A percentile compares a stretch with the other conserved stretches of the same genome.
Conservation (phyloP, 148 eudicot genomes). For the Beta vulgaris region DNA sequence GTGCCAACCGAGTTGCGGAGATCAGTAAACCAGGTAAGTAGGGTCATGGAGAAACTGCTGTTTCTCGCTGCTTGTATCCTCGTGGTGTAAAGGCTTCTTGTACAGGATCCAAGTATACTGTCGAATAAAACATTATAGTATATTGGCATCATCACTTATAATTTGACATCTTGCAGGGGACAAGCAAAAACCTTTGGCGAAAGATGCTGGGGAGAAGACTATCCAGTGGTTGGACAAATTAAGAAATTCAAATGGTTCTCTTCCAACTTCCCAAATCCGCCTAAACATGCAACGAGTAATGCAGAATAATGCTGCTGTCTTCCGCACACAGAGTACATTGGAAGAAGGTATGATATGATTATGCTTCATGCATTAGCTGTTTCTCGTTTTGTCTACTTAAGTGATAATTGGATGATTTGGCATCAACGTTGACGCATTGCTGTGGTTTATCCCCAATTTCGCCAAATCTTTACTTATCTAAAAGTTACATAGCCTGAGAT, state of each 20-base stretch:
- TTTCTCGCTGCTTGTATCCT: neutral
- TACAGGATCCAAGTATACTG: neutral
- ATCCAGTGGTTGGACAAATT: slow-evolving; percentile 91
- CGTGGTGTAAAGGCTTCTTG: neutral
- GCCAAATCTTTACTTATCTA: neutral
- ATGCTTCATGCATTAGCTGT: neutral
- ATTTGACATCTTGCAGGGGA: slow-evolving; percentile 50
- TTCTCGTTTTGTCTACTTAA: neutral
- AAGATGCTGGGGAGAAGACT: slow-evolving; percentile 89
- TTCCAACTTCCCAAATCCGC: slow-evolving; percentile 79
- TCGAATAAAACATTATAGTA: neutral
- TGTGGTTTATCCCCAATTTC: too few species aligned
- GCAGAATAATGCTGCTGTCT: slow-evolving; percentile 98
- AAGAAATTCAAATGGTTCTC: slow-evolving; percentile 81
- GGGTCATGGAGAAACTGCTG: neutral
- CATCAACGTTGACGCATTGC: neutral
- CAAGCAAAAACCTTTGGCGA: slow-evolving; percentile 76
- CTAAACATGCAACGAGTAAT: slow-evolving; percentile 89
- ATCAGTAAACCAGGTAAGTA: slow-evolving; percentile 69
- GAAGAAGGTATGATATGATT: slow-evolving; percentile 68
- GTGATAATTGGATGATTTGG: neutral
- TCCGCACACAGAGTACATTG: slow-evolving; percentile 87
- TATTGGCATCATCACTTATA: slow-evolving; percentile 5
- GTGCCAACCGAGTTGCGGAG: slow-evolving; percentile 97
- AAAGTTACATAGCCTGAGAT: too few species aligned